Conservation (phyloP, 2,329 filamentous ascomycete genomes). For the Neopestalotiopsis sp. region DNA sequence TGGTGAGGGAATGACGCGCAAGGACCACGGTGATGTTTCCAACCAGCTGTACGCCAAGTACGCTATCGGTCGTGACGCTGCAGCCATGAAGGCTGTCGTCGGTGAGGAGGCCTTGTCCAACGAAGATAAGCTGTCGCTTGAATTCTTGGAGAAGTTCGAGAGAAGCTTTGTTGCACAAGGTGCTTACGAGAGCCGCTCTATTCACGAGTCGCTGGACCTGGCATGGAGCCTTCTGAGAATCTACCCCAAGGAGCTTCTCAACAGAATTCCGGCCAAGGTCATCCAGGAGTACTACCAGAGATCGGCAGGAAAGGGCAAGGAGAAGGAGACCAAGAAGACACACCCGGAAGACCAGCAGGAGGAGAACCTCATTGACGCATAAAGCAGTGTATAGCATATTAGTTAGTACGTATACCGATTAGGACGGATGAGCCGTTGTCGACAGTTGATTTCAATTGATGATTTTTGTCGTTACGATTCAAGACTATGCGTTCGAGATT, state of each 20-base stretch:
- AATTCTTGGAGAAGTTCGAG: constrained; percentile 99
- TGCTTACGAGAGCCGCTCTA: constrained; percentile 87
- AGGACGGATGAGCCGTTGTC: constrained; percentile 6
- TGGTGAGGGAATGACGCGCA: constrained; percentile 93
- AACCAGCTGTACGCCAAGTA: constrained; percentile 99
- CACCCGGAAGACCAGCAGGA: constrained; percentile 50
- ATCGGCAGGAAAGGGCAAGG: constrained; percentile 65
- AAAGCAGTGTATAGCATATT: constrained; percentile 23
- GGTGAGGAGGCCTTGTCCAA: constrained; percentile 95
- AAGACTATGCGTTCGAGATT: background rate
- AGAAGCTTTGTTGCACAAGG: constrained; percentile 92
- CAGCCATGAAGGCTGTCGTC: constrained; percentile 98
- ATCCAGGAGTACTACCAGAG: constrained; percentile 84
- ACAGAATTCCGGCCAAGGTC: constrained; percentile 86
- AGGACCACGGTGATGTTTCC: constrained; percentile 97
- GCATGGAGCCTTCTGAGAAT: constrained; percentile 97
- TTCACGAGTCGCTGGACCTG: constrained; percentile 92
- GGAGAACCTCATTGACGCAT: constrained; percentile 67
- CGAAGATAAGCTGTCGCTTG: constrained; percentile 96
- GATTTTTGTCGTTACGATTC: background rate
- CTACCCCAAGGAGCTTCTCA: constrained; percentile 97
- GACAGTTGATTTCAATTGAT: background rate
- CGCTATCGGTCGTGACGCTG: constrained; percentile 96
- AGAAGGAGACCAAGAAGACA: constrained; percentile 56
- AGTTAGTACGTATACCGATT: constrained; percentile 1